A percentile compares a stretch with the other conserved stretches of the same genome.
Conservation (phyloP, 1,139 yeast genomes). For the Hyphopichia pseudoburtonii region DNA sequence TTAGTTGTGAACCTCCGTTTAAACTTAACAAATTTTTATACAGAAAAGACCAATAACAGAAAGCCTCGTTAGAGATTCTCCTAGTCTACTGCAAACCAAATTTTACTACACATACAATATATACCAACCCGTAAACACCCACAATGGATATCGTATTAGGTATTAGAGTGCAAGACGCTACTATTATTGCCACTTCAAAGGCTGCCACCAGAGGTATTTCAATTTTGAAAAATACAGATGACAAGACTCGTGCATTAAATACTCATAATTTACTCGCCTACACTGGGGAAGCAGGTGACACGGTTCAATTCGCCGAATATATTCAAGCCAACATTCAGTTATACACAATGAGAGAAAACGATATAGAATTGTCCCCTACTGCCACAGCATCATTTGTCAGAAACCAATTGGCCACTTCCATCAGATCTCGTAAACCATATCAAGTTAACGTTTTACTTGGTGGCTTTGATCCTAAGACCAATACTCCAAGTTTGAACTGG, state of each 20-base stretch:
- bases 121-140: constrained; percentile 7
- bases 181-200: constrained; percentile 86
- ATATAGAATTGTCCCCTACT: constrained; percentile 71
- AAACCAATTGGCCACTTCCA: constrained; percentile 80
- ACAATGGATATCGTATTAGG: constrained; percentile 89
- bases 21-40: no score
- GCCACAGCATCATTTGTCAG: constrained; percentile 90
- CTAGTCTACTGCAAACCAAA: no score
- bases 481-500: constrained; percentile 75
- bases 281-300: constrained; percentile 97
- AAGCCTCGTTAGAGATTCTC: no score
- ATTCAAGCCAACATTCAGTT: constrained; percentile 90
- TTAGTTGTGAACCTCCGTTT: no score
- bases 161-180: constrained; percentile 76
- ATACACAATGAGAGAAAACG: constrained; percentile 82
- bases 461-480: constrained; percentile 69
- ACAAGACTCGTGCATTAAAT: constrained; percentile 78
- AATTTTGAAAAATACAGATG: constrained; percentile 80
- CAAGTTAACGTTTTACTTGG: constrained; percentile 89
- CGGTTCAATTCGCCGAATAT: constrained; percentile 94
- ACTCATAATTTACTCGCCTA: constrained; percentile 81
- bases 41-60: no score
- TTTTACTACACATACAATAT: no score
- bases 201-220: constrained; percentile 95
- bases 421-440: constrained; percentile 89